A percentile compares a stretch with the other conserved stretches of the same genome.
phyloP scores from a whole-genome alignment of 495 filamentous ascomycete species.

The Penicillium chermesinum region DNA sequence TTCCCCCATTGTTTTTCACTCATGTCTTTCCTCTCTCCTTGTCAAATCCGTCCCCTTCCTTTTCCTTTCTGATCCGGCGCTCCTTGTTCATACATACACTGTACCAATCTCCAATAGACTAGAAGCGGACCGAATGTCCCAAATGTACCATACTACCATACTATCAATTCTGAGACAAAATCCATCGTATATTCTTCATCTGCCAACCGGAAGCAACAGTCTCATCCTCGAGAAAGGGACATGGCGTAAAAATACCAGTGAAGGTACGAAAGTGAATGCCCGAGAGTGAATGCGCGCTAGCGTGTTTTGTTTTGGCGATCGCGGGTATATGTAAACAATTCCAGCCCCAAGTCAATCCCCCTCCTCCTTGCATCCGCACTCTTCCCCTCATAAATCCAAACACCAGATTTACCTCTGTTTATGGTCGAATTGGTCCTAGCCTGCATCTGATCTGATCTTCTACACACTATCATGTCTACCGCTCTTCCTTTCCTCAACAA shows the following conservation, averaged over 20 bases:
- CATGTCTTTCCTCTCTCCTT: background rate
- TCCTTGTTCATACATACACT: background rate
- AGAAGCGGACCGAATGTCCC: background rate
- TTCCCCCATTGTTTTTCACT: slow-evolving; percentile 2
- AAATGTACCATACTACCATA: background rate
- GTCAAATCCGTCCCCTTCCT: background rate
- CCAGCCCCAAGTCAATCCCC: slow-evolving; percentile 13
- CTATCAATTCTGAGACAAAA: background rate
- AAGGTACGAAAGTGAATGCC: slow-evolving; percentile 8
- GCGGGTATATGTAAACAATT: slow-evolving; percentile 31
- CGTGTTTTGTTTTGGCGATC: slow-evolving; percentile 33
- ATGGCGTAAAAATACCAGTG: too few species aligned
- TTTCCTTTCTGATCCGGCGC: background rate
- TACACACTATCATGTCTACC: slow-evolving; percentile 46
- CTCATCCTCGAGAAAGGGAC: too few species aligned
- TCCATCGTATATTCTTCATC: background rate
- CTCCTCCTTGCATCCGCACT: slow-evolving; percentile 23
- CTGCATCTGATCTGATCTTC: slow-evolving; percentile 11
- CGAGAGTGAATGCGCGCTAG: slow-evolving; percentile 19
- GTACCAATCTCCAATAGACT: background rate
- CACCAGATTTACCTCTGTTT: slow-evolving; percentile 5
- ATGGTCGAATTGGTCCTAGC: slow-evolving; percentile 11
- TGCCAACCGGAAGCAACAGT: background rate
- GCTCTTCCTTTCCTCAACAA: slow-evolving; percentile 68
- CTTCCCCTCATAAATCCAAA: slow-evolving; percentile 1